phyloP scores from a whole-genome alignment of 1,284 basidiomycete genomes.

The Mycosarcoma mackinlayi region DNA sequence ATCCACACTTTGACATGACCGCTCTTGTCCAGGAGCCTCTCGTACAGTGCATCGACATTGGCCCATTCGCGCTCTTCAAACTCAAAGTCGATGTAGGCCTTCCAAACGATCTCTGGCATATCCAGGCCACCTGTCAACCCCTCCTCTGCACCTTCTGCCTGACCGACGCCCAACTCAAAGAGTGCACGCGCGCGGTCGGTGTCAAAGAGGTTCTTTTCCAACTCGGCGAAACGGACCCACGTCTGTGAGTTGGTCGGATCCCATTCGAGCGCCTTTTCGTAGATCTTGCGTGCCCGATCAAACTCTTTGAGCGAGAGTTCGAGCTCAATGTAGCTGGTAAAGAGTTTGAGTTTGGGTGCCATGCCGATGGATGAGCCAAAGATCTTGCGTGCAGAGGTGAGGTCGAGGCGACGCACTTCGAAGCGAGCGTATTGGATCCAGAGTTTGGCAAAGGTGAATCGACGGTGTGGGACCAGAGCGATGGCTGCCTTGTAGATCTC shows the following conservation, averaged over 20 bases:
- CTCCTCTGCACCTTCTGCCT: conserved; percentile 68
- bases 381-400: conserved; percentile 86
- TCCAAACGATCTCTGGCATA: conserved; percentile 90
- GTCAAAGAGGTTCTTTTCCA: conserved; percentile 92
- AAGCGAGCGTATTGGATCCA: conserved; percentile 85
- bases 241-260: conserved; percentile 62
- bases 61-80: conserved; percentile 93
- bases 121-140: conserved; percentile 78
- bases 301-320: conserved; percentile 76
- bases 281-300: conserved; percentile 88
- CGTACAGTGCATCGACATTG: conserved; percentile 85
- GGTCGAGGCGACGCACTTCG: conserved; percentile 85
- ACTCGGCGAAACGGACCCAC: conserved; percentile 97
- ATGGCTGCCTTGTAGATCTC: conserved; percentile 93
- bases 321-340: conserved; percentile 63
- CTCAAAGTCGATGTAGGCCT: conserved; percentile 95
- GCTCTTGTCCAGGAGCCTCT: conserved; percentile 84
- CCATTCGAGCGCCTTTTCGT: conserved; percentile 83
- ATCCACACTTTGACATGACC: conserved; percentile 84
- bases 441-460: conserved; percentile 93
- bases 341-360: conserved; percentile 84
- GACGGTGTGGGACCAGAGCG: conserved; percentile 89
- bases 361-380: conserved; percentile 91
- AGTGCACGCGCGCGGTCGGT: conserved; percentile 90
- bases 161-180: conserved; percentile 93